phyloP scores from a whole-genome alignment of 2,329 filamentous ascomycete genomes.

The Gaeumannomyces tritici region DNA sequence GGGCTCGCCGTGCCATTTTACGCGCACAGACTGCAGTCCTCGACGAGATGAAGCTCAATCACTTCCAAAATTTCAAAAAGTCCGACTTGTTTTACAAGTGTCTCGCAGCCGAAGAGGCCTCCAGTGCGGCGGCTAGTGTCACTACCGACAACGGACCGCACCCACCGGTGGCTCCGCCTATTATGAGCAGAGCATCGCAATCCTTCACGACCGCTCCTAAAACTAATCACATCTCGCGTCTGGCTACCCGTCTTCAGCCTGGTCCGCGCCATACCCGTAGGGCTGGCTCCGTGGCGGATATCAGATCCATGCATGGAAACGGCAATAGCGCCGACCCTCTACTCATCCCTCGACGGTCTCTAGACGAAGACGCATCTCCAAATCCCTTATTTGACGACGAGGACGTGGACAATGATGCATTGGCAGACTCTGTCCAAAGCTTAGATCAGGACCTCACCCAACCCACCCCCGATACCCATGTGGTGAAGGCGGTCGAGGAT shows the following conservation, averaged over 20 bases:
- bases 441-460: slow-evolving; percentile 62
- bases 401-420: slow-evolving; percentile 60
- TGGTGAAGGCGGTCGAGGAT: slow-evolving; percentile 88
- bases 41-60: slow-evolving; percentile 70
- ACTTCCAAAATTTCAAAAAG: slow-evolving; percentile 80
- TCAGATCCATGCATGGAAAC: slow-evolving; percentile 27
- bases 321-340: slow-evolving; percentile 30
- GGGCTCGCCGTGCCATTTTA: slow-evolving; percentile 72
- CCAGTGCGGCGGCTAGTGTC: slow-evolving; percentile 20
- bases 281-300: slow-evolving; percentile 37
- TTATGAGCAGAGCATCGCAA: slow-evolving; percentile 18
- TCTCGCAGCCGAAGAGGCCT: slow-evolving; percentile 74
- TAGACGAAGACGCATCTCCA: slow-evolving; percentile 49
- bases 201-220: slow-evolving; percentile 25
- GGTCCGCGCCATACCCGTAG: slow-evolving; percentile 22
- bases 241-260: slow-evolving; percentile 27
- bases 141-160: background rate
- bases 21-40: slow-evolving; percentile 74
- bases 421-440: slow-evolving; percentile 65
- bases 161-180: slow-evolving; percentile 10
- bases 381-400: slow-evolving; percentile 73
- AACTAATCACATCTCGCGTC: slow-evolving; percentile 31
- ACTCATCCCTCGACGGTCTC: slow-evolving; percentile 47
- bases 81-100: slow-evolving; percentile 97
- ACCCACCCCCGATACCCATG: slow-evolving; percentile 59